Base-by-base conservation (phyloP, 1,284 basidiomycete species). In the Pseudozyma pruni region DNA sequence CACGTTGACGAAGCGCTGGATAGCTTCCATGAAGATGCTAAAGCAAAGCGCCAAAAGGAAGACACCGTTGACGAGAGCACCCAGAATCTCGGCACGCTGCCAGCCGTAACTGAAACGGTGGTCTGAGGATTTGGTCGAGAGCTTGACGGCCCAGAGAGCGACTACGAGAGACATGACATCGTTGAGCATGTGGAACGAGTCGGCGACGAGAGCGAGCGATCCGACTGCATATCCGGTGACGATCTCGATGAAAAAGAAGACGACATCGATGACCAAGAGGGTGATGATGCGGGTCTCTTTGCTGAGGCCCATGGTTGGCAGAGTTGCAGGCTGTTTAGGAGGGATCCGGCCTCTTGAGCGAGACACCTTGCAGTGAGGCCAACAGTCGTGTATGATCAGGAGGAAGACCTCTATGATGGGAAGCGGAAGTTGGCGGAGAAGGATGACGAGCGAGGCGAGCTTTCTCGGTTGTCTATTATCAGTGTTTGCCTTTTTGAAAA, bases 11-110 rank as follows among this genome's bases (percentile, higher is more conserved):
- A 97, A 92, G 32, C 96, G 88, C 70, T 92, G 89, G 42, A 98
- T 84, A 7, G 96, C 95, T 83, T 98, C 95, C 80, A 98, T 86
- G 49, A 88, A 90, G 79, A 99, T 97, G 16, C 93, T 93, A 84
- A 97, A 94, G 85, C 95, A 99, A 1, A 98, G 88, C 0, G 96
- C 95, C 44, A 93, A 85, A 3, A 98, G 88, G 85, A 98, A 98
- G 52, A 98, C 94, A 46, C 96, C 95, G 79, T 99, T 99, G 79
- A 98, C 86, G 42, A 98, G 87, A 0, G 83, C 79, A 40, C 80
- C 80, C 8, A 99, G 87, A 63, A 98, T 96, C 82, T 99, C 96
- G n/a, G 96, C 96, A 56, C 96, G 88, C 84, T 98, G 95, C 94
- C 94, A 98, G 19, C 93, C 93, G 80, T 95, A 96, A 2, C 92